Evolutionary conservation across 2,329 filamentous ascomycete genomes (phyloP).

Genomic region (Eutypa lata): DNA sequence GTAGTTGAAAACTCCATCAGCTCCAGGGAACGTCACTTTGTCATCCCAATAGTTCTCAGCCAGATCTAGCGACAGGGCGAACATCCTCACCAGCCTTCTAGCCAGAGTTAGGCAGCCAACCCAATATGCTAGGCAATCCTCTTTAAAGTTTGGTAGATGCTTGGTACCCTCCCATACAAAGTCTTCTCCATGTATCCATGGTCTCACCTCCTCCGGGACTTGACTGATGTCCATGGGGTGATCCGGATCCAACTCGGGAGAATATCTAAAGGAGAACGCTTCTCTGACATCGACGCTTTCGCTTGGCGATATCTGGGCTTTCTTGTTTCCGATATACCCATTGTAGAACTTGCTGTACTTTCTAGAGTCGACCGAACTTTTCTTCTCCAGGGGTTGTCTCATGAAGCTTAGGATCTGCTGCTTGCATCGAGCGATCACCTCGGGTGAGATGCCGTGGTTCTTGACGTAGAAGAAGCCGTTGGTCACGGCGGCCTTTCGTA

Average conservation of each 20-base stretch:
- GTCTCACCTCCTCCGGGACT: slow-evolving; percentile 40
- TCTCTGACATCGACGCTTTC: slow-evolving; percentile 51
- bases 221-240: slow-evolving; percentile 34
- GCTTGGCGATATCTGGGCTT: slow-evolving; percentile 45
- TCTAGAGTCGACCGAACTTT: slow-evolving; percentile 33
- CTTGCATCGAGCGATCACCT: slow-evolving; percentile 31
- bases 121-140: slow-evolving; percentile 45
- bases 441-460: slow-evolving; percentile 43
- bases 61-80: slow-evolving; percentile 53
- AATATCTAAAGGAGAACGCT: slow-evolving; percentile 50
- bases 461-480: slow-evolving; percentile 56
- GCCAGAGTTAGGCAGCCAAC: slow-evolving; percentile 46
- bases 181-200: slow-evolving; percentile 43
- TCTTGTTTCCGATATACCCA: slow-evolving; percentile 42
- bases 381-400: slow-evolving; percentile 40
- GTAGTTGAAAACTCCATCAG: slow-evolving; percentile 39
- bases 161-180: slow-evolving; percentile 51
- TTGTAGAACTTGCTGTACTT: slow-evolving; percentile 41
- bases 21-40: slow-evolving; percentile 50
- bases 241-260: slow-evolving; percentile 48
- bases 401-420: slow-evolving; percentile 42
- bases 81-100: slow-evolving; percentile 46
- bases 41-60: slow-evolving; percentile 54
- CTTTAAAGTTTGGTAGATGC: slow-evolving; percentile 46
- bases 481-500: slow-evolving; percentile 44